Conservation (phyloP, 345 rosid genomes). For the Hibiscus tridactylites region DNA sequence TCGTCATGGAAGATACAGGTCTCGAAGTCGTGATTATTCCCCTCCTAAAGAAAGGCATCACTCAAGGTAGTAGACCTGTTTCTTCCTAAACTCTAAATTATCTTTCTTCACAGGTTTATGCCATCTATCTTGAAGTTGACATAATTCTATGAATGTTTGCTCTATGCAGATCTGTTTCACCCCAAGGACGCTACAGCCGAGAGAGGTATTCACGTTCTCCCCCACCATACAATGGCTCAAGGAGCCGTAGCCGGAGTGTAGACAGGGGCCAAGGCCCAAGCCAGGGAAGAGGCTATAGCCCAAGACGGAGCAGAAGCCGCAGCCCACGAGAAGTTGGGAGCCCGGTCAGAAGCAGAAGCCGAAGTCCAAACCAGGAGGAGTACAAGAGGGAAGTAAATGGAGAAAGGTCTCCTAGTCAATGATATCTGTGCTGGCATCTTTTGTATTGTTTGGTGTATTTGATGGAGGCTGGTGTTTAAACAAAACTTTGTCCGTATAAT, state of each 20-base stretch:
- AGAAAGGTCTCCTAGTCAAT: constrained; percentile 67
- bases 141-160: neutral
- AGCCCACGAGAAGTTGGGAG: neutral
- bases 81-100: constrained; percentile 3
- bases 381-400: constrained; percentile 31
- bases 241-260: constrained; percentile 63
- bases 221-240: constrained; percentile 45
- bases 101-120: neutral
- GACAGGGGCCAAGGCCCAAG: constrained; percentile 29
- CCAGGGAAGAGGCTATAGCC: constrained; percentile 21
- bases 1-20: constrained; percentile 57
- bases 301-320: neutral
- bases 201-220: constrained; percentile 66
- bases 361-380: constrained; percentile 27
- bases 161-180: constrained; percentile 58
- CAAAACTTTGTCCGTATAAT: neutral
- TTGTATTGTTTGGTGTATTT: constrained; percentile 5
- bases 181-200: constrained; percentile 40
- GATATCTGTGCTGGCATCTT: constrained; percentile 12
- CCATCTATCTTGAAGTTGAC: neutral
- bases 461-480: constrained; percentile 6
- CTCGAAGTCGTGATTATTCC: constrained; percentile 58
- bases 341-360: constrained; percentile 23
- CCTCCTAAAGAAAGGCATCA: constrained; percentile 46
- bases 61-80: constrained; percentile 42